A percentile compares a stretch with the other conserved stretches of the same genome.
phyloP scores from a whole-genome alignment of 192 early-diverging fungal genomes.

The Coemansia interrupta region DNA sequence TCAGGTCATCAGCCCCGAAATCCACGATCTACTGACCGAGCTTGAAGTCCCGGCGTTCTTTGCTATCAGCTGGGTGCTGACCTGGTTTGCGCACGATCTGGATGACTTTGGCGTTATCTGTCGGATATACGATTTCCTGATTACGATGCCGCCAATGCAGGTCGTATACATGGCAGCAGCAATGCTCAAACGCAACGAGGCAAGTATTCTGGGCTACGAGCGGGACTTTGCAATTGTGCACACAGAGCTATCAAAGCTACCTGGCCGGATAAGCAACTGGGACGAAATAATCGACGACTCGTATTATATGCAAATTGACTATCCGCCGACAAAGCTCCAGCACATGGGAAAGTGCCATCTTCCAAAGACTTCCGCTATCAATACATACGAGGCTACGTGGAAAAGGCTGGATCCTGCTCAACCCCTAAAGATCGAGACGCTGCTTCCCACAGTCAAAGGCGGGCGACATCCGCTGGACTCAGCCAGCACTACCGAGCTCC shows the following conservation, averaged over 20 bases:
- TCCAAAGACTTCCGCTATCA: conserved; percentile 33
- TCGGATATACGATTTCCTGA: conserved; percentile 63
- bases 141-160: conserved; percentile 61
- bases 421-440: conserved; percentile 20
- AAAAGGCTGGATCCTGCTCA: conserved; percentile 42
- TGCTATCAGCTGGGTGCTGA: conserved; percentile 67
- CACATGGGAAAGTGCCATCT: conserved; percentile 33
- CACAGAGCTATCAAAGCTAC: conserved; percentile 32
- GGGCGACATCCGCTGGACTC: conserved; percentile 30
- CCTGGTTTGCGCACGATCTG: conserved; percentile 75
- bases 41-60: conserved; percentile 62
- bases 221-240: conserved; percentile 45
- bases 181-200: conserved; percentile 34
- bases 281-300: conserved; percentile 36
- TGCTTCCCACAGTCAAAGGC: conserved; percentile 19
- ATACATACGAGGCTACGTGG: conserved; percentile 42
- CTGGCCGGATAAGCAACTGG: conserved; percentile 18
- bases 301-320: conserved; percentile 29
- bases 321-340: conserved; percentile 38
- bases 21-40: conserved; percentile 31
- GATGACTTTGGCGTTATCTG: conserved; percentile 46
- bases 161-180: conserved; percentile 61
- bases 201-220: conserved; percentile 26
- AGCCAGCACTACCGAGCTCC: neutral
- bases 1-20: conserved; percentile 17